Evolutionary conservation across 129 eudicot genomes (phyloP).

Genomic region (Cynara cardunculus): DNA sequence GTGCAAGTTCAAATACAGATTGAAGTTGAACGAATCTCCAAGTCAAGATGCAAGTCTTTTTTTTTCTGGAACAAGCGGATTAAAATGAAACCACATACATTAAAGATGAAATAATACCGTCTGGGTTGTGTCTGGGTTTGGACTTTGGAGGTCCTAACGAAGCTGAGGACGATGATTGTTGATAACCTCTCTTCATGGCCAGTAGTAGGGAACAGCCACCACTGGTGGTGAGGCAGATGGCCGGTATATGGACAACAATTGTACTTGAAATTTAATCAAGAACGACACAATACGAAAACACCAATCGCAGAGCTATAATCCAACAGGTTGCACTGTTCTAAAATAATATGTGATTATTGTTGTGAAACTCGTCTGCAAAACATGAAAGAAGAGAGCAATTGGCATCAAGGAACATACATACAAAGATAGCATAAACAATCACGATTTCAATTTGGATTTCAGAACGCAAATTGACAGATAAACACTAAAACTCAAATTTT

Average conservation of each 20-base stretch:
- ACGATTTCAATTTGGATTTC: background rate
- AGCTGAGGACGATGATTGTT: slow-evolving; percentile 59
- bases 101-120: slow-evolving; percentile 31
- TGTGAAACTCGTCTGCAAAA: background rate
- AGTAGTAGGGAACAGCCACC: background rate
- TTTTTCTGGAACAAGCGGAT: background rate
- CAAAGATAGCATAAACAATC: background rate
- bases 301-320: background rate
- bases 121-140: slow-evolving; percentile 58
- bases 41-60: background rate
- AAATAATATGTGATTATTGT: background rate
- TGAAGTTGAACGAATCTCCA: background rate
- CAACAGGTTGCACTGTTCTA: background rate
- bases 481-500: background rate
- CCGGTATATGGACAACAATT: slow-evolving; percentile 2
- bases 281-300: background rate
- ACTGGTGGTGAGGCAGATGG: background rate
- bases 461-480: background rate
- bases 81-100: background rate
- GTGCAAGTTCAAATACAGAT: background rate
- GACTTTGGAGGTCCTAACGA: slow-evolving; percentile 73
- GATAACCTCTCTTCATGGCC: slow-evolving; percentile 71
- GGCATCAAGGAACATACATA: background rate
- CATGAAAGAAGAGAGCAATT: background rate
- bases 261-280: background rate